A percentile compares a stretch with the other conserved stretches of the same genome.
Evolutionary conservation across 1,284 basidiomycete species (phyloP).

Genomic region (Cystobasidiaceae sp.): DNA sequence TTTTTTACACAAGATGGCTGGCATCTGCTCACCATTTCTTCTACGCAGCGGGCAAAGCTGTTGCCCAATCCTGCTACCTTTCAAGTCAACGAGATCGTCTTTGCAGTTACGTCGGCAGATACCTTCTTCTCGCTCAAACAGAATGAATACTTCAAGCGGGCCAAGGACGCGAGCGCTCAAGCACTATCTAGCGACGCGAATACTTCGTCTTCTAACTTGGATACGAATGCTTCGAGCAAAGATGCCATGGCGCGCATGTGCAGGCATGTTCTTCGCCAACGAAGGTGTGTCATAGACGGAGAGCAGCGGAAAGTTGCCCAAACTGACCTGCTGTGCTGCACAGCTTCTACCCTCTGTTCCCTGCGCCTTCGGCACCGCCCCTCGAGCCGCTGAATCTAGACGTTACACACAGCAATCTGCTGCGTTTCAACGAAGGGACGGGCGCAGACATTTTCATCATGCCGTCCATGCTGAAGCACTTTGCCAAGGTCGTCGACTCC

Average conservation of each 20-base stretch:
- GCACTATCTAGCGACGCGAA: conserved; percentile 49
- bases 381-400: conserved; percentile 65
- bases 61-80: conserved; percentile 85
- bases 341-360: conserved; percentile 93
- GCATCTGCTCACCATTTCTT: too few species aligned
- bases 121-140: conserved; percentile 79
- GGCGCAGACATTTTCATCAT: conserved; percentile 77
- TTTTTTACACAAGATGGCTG: too few species aligned
- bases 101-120: conserved; percentile 76
- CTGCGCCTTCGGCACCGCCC: conserved; percentile 69
- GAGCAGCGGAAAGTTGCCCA: too few species aligned
- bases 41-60: conserved; percentile 61
- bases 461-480: conserved; percentile 65
- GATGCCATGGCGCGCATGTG: conserved; percentile 75
- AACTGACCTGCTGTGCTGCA: too few species aligned
- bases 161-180: conserved; percentile 47
- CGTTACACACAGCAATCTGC: conserved; percentile 59
- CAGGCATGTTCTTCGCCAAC: conserved; percentile 75
- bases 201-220: conserved; percentile 32
- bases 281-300: conserved; percentile 57
- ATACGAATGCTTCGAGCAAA: conserved; percentile 52
- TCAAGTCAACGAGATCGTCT: conserved; percentile 72
- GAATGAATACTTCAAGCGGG: conserved; percentile 73
- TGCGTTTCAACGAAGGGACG: conserved; percentile 51
- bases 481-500: conserved; percentile 58